Evolutionary conservation across 2,329 filamentous ascomycete species (phyloP), one percentile per base, ranked within the genome.

Genomic region (Fusarium nurragi): DNA sequence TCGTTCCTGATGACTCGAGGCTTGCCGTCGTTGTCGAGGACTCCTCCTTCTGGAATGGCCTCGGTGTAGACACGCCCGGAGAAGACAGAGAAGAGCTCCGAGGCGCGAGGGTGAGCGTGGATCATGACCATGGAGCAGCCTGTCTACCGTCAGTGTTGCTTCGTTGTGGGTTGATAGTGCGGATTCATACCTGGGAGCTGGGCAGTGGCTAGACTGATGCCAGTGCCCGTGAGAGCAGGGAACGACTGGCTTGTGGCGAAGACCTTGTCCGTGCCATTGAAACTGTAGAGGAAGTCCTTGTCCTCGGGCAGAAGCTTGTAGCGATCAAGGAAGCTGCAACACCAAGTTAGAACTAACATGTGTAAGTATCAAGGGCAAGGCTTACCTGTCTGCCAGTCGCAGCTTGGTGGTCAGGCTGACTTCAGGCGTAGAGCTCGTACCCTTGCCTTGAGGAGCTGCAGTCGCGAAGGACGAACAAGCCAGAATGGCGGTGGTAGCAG

Each of bases 51-150:
- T 12, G 82, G 77, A 3, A 83, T 74, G 76, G 84, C 84, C 64
- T 84, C 81, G 26, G 81, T 80, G 43, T 82, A 75, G 55, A 86
- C 71, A 14, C 72, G 75, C 49, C 84, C 84, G 34, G 80, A 67
- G 43, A 80, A 78, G 64, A 86, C 78, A 69, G 84, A 76, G 54
- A 83, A 81, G 45, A 86, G 79, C 75, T 86, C 83, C 22, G 80
- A 77, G 19, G 81, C 79, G 44, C 84, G 82, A 48, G 82, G 83
- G 72, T 86, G 84, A 9, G 83, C 77, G 75, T 86, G 84, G 16
- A 84, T 81, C 4, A 81, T 84, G 76, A 84, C 84, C 74, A 87
- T 83, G 54, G 81, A 84, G 71, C 84, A 87, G 28, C 78, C 76
- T 74, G 9, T 21, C 4, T 34, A 9, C 2, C 0, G 41, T 73